phyloP scores from a whole-genome alignment of 345 rosid genomes.

The Combretum micranthum region DNA sequence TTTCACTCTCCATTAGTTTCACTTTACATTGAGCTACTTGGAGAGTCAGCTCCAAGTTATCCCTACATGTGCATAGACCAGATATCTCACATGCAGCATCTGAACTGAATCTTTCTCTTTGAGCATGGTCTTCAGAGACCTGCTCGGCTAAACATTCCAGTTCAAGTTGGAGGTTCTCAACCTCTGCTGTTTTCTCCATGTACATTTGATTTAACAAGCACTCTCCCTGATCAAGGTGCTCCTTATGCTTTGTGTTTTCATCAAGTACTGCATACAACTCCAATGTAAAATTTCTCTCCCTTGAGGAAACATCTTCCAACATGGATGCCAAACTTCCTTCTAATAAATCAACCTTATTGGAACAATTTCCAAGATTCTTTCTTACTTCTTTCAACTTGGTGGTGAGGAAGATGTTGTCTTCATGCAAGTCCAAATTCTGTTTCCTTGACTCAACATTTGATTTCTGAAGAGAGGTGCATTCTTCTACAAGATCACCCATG shows the following conservation, averaged over 20 bases:
- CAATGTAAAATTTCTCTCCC: conserved; percentile 28
- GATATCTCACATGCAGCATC: conserved; percentile 20
- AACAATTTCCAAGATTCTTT: conserved; percentile 18
- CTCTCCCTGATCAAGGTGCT: conserved; percentile 22
- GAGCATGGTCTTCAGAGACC: conserved; percentile 10
- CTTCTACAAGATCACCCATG: conserved; percentile 19
- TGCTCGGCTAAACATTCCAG: conserved; percentile 16
- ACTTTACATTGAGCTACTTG: conserved; percentile 10
- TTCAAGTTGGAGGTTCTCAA: conserved; percentile 31
- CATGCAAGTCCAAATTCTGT: conserved; percentile 28
- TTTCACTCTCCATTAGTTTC: conserved; percentile 15
- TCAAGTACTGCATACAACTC: conserved; percentile 27
- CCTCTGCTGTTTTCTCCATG: conserved; percentile 25
- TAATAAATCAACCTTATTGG: conserved; percentile 21
- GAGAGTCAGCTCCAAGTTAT: conserved; percentile 21
- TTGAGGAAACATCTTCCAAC: conserved; percentile 29
- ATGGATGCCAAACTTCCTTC: conserved; percentile 33
- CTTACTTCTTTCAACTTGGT: conserved; percentile 18
- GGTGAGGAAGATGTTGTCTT: conserved; percentile 23
- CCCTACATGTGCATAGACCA: conserved; percentile 19
- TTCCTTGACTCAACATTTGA: conserved; percentile 27
- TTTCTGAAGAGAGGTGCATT: conserved; percentile 22
- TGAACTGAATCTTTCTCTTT: conserved; percentile 28
- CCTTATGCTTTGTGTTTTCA: conserved; percentile 28
- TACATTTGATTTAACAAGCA: conserved; percentile 24